Base-by-base conservation (phyloP, 192 early-diverging fungal species). In the Coemansia sp. region DNA sequence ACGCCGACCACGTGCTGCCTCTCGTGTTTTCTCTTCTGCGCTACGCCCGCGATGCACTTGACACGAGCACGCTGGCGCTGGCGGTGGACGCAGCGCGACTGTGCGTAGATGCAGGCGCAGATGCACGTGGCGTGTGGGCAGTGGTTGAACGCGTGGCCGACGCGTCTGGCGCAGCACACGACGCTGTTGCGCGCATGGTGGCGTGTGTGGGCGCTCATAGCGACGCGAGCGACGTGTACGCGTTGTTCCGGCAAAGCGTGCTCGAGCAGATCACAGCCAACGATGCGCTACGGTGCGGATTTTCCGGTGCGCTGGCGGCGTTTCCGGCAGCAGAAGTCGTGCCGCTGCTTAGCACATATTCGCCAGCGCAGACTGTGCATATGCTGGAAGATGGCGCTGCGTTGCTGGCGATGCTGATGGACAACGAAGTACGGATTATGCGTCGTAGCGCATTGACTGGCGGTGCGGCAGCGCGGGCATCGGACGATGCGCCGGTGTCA, bases 341-440 rank as follows among this genome's bases (percentile, higher is more conserved):
- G 59, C 29, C 67, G 3, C 39, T 75, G 22, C 6, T 65, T 11
- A 19, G 62, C 10, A 24, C 48, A 1, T 15, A 55, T 7, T 58
- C 67, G 6, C 62, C 72, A 7, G 54, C 51, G 5, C 66, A 54
- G 25, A 12, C 55, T 3, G 45, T 66, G 12, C 58, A 75, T 27
- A 47, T 17, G 49, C 61, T 49, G 58, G 14, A 1, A 49, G 32
- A 21, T 50, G 58, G 11, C 22, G 45, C 29, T 39, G 43, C 17
- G 49, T 17, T 75, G 35, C 52, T 75, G 35, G 63, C 59, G 4
- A 23, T 38, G 17, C 49, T 69, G 12, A 69, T 75, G 73, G 73
- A 75, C 24, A 53, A 75, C n/a, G 73, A 75, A 29, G 67, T 75
- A 49, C 51, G 67, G 21, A 66, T 75, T 22, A 75, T 69, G 67